phyloP scores from a whole-genome alignment of 306 rosid genomes.

The Cucumis melo region DNA sequence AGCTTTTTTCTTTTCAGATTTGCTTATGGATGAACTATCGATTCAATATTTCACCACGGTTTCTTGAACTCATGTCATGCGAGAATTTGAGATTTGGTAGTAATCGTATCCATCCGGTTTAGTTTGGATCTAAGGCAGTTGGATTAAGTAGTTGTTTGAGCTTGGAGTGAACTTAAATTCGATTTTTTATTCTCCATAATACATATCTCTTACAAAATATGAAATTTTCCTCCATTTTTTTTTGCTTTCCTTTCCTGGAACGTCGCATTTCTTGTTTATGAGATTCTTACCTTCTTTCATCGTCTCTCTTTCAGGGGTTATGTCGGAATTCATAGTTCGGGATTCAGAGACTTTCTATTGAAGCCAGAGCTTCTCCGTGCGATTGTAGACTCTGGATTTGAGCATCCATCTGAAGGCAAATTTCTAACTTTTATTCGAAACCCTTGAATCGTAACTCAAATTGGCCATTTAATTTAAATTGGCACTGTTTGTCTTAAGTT shows the following conservation, averaged over 20 bases:
- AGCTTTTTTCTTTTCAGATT: neutral
- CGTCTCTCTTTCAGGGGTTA: slow-evolving; percentile 46
- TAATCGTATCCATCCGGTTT: neutral
- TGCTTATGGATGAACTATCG: neutral
- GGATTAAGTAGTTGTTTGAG: neutral
- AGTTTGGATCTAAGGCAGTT: neutral
- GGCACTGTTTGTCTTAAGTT: neutral
- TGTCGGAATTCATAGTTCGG: slow-evolving; percentile 98
- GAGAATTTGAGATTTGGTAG: neutral
- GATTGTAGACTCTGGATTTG: slow-evolving; percentile 96
- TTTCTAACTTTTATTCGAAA: neutral
- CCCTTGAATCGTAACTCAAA: neutral
- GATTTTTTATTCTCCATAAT: neutral
- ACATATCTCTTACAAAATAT: neutral
- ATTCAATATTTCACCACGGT: neutral
- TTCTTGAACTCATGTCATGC: neutral
- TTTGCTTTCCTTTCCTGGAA: too few relatives aligned
- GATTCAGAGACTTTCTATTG: slow-evolving; percentile 95
- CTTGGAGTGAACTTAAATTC: neutral
- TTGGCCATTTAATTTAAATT: neutral
- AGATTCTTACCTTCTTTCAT: neutral
- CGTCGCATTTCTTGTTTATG: too few relatives aligned
- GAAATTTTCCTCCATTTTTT: too few relatives aligned
- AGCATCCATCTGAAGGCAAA: slow-evolving; percentile 99
- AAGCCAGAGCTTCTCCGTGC: slow-evolving; percentile 99